phyloP scores from a whole-genome alignment of 2,329 filamentous ascomycete species.

The Ceratocystis harringtonii region DNA sequence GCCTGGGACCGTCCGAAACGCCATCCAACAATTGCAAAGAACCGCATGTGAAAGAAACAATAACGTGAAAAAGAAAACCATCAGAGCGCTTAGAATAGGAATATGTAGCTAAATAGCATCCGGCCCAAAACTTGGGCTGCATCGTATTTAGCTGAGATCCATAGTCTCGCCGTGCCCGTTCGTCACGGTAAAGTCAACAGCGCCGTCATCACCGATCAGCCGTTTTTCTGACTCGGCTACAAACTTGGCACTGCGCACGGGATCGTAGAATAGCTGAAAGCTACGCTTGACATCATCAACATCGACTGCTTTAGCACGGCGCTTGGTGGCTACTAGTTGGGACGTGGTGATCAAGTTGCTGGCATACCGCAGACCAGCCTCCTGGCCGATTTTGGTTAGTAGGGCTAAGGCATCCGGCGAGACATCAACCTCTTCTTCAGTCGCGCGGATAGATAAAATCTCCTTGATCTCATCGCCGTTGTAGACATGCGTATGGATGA shows the following conservation, averaged over 20 bases:
- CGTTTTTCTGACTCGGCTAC: slow-evolving; percentile 81
- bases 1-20: slow-evolving; percentile 15
- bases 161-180: slow-evolving; percentile 40
- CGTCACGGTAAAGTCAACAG: slow-evolving; percentile 51
- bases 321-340: slow-evolving; percentile 73
- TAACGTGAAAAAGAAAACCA: slow-evolving; percentile 9
- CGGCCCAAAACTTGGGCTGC: no score
- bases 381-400: slow-evolving; percentile 87
- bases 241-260: slow-evolving; percentile 74
- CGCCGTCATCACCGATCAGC: slow-evolving; percentile 75
- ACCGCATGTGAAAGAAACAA: slow-evolving; percentile 9
- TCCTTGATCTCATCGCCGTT: slow-evolving; percentile 71
- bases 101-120: background rate
- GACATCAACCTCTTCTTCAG: slow-evolving; percentile 90
- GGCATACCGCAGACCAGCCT: slow-evolving; percentile 86
- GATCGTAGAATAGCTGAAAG: slow-evolving; percentile 89
- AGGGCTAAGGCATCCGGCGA: slow-evolving; percentile 80
- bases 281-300: slow-evolving; percentile 85
- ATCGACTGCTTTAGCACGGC: slow-evolving; percentile 66
- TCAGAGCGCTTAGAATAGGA: background rate
- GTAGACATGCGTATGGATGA: slow-evolving; percentile 87
- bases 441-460: slow-evolving; percentile 80
- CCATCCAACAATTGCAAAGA: slow-evolving; percentile 14
- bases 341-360: slow-evolving; percentile 95
- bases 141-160: slow-evolving; percentile 29